Conservation (phyloP, 495 filamentous ascomycete species). For the Acidomyces sp. region DNA sequence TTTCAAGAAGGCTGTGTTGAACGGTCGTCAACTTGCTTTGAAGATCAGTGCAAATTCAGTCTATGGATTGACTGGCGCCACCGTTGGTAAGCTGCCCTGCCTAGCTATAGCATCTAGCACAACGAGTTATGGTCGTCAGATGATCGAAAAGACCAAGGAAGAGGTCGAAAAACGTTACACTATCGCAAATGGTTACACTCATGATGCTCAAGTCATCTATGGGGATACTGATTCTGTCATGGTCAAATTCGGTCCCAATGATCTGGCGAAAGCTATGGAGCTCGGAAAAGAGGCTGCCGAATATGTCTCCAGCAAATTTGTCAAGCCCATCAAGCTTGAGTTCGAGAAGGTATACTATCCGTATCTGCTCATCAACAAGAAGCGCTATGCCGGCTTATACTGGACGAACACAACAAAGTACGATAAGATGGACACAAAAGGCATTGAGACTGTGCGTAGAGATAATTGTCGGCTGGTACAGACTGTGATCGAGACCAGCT, state of each 20-base stretch:
- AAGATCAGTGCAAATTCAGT: constrained; percentile 98
- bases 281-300: constrained; percentile 80
- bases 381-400: constrained; percentile 92
- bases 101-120: constrained; percentile 91
- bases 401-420: constrained; percentile 92
- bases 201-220: constrained; percentile 94
- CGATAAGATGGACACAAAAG: constrained; percentile 99
- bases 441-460: constrained; percentile 93
- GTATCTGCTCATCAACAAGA: constrained; percentile 99
- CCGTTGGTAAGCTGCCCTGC: constrained; percentile 90
- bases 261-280: constrained; percentile 80
- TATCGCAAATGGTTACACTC: constrained; percentile 83
- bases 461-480: constrained; percentile 94
- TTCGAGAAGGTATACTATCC: constrained; percentile 99
- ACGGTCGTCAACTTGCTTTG: constrained; percentile 90
- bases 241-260: constrained; percentile 90
- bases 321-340: constrained; percentile 94
- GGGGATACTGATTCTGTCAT: constrained; percentile 99
- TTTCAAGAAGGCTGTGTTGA: constrained; percentile 94
- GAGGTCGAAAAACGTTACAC: constrained; percentile 84
- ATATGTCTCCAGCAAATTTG: constrained; percentile 79
- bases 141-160: constrained; percentile 94
- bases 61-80: constrained; percentile 93
- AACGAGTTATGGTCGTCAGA: constrained; percentile 87
- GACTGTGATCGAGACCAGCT: constrained; percentile 91